Evolutionary conservation across 352 stramenopile genomes (phyloP).

Genomic region (Phytopythium sindhum): DNA sequence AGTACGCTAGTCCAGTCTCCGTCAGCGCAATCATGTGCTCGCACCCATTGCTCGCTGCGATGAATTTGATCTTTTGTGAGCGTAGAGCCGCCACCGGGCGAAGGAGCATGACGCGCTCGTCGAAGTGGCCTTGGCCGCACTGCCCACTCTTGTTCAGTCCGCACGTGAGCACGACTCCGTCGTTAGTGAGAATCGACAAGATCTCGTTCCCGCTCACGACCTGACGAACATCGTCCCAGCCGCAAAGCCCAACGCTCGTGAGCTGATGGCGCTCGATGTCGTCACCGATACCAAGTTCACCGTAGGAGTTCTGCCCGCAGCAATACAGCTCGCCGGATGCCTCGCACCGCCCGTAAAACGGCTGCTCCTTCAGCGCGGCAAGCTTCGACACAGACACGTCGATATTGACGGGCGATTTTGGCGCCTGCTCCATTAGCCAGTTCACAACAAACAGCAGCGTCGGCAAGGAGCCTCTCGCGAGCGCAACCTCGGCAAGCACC

Average conservation of each 20-base stretch:
- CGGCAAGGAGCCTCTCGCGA: slow-evolving; percentile 66
- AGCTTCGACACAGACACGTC: slow-evolving; percentile 61
- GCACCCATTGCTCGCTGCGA: slow-evolving; percentile 86
- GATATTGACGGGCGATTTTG: slow-evolving; percentile 45
- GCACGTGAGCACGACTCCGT: slow-evolving; percentile 76
- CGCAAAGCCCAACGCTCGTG: slow-evolving; percentile 71
- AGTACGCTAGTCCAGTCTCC: slow-evolving; percentile 76
- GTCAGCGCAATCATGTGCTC: slow-evolving; percentile 87
- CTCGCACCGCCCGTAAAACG: slow-evolving; percentile 85
- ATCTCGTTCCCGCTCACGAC: slow-evolving; percentile 85
- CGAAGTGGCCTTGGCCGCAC: slow-evolving; percentile 84
- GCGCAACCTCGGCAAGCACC: slow-evolving; percentile 67
- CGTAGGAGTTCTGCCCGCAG: slow-evolving; percentile 88
- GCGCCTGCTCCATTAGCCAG: slow-evolving; percentile 66
- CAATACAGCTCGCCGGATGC: slow-evolving; percentile 83
- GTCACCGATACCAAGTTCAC: slow-evolving; percentile 81
- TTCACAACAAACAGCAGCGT: slow-evolving; percentile 65
- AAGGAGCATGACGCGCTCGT: slow-evolving; percentile 84
- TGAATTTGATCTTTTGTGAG: slow-evolving; percentile 73
- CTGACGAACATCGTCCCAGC: slow-evolving; percentile 81
- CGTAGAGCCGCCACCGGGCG: slow-evolving; percentile 72
- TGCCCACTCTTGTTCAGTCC: slow-evolving; percentile 88
- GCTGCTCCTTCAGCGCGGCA: slow-evolving; percentile 75
- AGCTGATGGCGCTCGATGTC: slow-evolving; percentile 81
- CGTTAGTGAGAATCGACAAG: slow-evolving; percentile 77